Conservation (phyloP, 176 grass and related monocot genomes). For the Lolium multiflorum region DNA sequence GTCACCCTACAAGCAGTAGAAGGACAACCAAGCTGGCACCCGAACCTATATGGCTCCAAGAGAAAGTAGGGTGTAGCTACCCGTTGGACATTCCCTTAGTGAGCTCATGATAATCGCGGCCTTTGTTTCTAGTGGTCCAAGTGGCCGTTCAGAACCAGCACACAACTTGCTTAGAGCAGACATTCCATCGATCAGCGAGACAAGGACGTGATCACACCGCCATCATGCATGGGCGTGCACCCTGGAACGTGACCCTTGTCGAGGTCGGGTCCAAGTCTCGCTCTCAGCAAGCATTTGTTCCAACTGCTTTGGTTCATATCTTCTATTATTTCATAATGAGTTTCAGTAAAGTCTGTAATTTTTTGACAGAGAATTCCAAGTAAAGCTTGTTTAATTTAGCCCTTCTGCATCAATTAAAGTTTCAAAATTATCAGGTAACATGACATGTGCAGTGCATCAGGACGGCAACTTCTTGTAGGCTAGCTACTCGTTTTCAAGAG, state of each 20-base stretch:
- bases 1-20: too few species aligned
- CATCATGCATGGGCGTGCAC: background rate
- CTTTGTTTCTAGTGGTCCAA: background rate
- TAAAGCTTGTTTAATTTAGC: background rate
- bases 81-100: background rate
- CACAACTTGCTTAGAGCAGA: background rate
- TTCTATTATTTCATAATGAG: background rate
- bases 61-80: too few species aligned
- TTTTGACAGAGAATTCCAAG: background rate
- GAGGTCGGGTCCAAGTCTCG: background rate
- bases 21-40: too few species aligned
- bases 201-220: background rate
- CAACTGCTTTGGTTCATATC: background rate
- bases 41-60: too few species aligned
- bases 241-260: background rate
- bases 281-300: background rate
- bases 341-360: background rate
- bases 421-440: background rate
- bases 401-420: background rate
- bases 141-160: background rate
- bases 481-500: background rate
- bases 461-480: background rate
- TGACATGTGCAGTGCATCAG: background rate
- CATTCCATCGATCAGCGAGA: background rate
- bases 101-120: background rate